phyloP scores from a whole-genome alignment of 371 early-diverging fungal genomes.

The Apophysomyces trapeziformis region DNA sequence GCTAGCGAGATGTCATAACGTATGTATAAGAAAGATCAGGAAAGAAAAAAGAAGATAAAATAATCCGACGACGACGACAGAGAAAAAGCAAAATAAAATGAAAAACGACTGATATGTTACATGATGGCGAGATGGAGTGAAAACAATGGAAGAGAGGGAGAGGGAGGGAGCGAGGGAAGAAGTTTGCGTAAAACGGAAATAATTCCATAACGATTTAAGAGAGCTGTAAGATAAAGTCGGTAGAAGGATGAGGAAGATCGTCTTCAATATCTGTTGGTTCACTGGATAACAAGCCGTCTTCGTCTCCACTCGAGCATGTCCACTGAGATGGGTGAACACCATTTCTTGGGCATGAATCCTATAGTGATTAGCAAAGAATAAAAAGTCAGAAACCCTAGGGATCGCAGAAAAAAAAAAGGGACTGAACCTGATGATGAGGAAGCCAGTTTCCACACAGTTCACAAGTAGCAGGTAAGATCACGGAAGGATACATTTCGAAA shows the following conservation, averaged over 20 bases:
- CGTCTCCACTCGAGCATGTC: background rate
- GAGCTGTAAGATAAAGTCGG: background rate
- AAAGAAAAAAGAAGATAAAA: too few relatives aligned
- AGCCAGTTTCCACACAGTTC: slow-evolving; percentile 39
- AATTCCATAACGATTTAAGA: slow-evolving; percentile 3
- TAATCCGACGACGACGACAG: too few relatives aligned
- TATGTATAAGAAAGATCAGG: slow-evolving; percentile 3
- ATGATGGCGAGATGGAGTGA: background rate
- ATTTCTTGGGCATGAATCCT: slow-evolving; percentile 8
- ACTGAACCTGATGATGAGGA: slow-evolving; percentile 29
- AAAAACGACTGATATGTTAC: background rate
- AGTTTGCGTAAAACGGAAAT: background rate
- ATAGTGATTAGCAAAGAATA: background rate
- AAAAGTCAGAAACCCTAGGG: background rate
- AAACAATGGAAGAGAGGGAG: background rate
- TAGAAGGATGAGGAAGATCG: background rate
- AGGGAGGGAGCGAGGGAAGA: background rate
- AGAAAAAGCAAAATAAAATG: too few relatives aligned
- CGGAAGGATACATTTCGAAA: slow-evolving; percentile 2
- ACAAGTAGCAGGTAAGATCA: slow-evolving; percentile 29
- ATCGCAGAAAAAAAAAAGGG: background rate
- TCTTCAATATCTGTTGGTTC: background rate
- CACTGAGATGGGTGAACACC: slow-evolving; percentile 6
- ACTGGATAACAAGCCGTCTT: background rate
- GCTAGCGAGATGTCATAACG: background rate